phyloP scores from a whole-genome alignment of 306 rosid genomes.

The Pyrus betulifolia region DNA sequence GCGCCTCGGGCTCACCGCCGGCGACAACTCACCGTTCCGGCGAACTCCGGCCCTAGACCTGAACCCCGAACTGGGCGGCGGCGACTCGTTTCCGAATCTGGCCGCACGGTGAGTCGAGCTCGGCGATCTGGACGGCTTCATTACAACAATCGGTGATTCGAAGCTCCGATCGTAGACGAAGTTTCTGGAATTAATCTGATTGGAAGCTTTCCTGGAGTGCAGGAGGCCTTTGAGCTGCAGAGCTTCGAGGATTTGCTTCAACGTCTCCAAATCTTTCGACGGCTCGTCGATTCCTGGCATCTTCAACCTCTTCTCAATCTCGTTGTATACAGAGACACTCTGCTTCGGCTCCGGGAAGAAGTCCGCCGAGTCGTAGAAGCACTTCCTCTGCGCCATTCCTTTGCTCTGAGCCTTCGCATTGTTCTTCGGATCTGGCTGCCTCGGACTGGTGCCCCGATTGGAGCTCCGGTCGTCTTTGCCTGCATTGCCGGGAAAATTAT shows the following conservation, averaged over 20 bases:
- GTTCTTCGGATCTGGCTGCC: slow-evolving; percentile 32
- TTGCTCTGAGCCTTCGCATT: slow-evolving; percentile 26
- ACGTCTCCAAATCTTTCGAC: slow-evolving; percentile 60
- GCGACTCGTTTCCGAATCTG: slow-evolving; percentile 43
- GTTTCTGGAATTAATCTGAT: slow-evolving; percentile 27
- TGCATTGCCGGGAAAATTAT: slow-evolving; percentile 20
- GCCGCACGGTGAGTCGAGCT: slow-evolving; percentile 22
- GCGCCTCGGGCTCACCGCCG: slow-evolving; percentile 31
- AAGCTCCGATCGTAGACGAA: slow-evolving; percentile 26
- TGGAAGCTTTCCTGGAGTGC: slow-evolving; percentile 42
- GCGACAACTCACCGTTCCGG: slow-evolving; percentile 21
- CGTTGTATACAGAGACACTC: slow-evolving; percentile 43
- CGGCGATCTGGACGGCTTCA: slow-evolving; percentile 49
- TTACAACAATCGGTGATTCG: slow-evolving; percentile 62
- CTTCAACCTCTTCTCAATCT: slow-evolving; percentile 61
- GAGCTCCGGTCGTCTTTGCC: slow-evolving; percentile 14
- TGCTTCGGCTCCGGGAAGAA: slow-evolving; percentile 77
- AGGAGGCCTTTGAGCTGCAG: slow-evolving; percentile 86
- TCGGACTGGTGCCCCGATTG: slow-evolving; percentile 21
- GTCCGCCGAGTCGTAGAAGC: slow-evolving; percentile 75
- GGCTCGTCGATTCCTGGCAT: slow-evolving; percentile 77
- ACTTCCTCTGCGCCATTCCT: slow-evolving; percentile 61
- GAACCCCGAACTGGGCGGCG: slow-evolving; percentile 35
- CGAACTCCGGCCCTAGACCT: slow-evolving; percentile 42
- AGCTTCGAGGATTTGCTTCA: slow-evolving; percentile 74